These are phyloP conservation scores for Chrysosporium keratinophilum DNA, from an alignment of 2,329 filamentous ascomycete genomes.

Conservation along the genomic window DNA sequence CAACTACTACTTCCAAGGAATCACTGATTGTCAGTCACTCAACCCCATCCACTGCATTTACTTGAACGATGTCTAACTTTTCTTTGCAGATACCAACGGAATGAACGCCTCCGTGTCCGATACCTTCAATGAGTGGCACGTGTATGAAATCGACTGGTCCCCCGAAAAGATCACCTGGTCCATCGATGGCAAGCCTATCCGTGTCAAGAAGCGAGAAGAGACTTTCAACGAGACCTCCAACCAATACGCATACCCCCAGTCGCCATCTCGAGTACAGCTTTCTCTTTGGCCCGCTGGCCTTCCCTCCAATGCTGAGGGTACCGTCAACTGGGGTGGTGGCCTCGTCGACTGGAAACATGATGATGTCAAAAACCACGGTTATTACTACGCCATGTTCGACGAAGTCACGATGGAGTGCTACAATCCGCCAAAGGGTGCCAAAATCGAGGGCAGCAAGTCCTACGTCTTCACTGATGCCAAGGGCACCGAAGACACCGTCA, in stretches of 20 bases:
- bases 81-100: slow-evolving; percentile 57
- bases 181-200: slow-evolving; percentile 68
- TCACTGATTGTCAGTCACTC: slow-evolving; percentile 66
- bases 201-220: slow-evolving; percentile 61
- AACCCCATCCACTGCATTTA: background rate
- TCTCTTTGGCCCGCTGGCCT: slow-evolving; percentile 94
- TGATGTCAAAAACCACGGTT: slow-evolving; percentile 72
- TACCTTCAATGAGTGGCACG: slow-evolving; percentile 70
- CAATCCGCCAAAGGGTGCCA: slow-evolving; percentile 62
- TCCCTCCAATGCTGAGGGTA: slow-evolving; percentile 66
- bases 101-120: slow-evolving; percentile 57
- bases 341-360: slow-evolving; percentile 72
- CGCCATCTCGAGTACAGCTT: slow-evolving; percentile 78
- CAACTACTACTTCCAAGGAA: slow-evolving; percentile 95
- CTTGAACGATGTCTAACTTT: background rate
- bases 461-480: slow-evolving; percentile 62
- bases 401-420: slow-evolving; percentile 81
- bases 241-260: slow-evolving; percentile 82
- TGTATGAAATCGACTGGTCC: slow-evolving; percentile 88
- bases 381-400: slow-evolving; percentile 75
- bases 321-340: slow-evolving; percentile 84
- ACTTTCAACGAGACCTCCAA: slow-evolving; percentile 80
- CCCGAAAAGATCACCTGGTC: slow-evolving; percentile 78
- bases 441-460: slow-evolving; percentile 48
- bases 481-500: slow-evolving; percentile 66